Evolutionary conservation across 2,329 filamentous ascomycete species (phyloP).

Genomic region (Paraconiothyrium sp.): DNA sequence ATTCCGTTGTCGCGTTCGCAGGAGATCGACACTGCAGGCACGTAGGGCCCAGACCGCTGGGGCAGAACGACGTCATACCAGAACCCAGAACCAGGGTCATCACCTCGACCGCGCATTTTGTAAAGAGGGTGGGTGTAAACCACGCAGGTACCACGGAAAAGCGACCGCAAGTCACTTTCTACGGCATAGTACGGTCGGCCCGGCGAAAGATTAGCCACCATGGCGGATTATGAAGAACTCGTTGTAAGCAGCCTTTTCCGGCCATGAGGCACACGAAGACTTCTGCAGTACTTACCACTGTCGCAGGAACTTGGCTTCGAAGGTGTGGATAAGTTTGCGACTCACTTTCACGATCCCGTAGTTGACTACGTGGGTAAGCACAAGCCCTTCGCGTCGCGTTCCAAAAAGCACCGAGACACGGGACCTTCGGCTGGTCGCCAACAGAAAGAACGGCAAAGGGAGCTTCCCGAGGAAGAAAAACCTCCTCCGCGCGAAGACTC

Average conservation of each 20-base stretch:
- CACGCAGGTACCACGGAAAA: slow-evolving; percentile 10
- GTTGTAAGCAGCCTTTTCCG: neutral
- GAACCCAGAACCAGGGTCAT: neutral
- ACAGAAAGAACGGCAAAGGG: slow-evolving; percentile 12
- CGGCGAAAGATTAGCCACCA: neutral
- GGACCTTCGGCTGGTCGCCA: slow-evolving; percentile 11
- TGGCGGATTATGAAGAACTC: slow-evolving; percentile 10
- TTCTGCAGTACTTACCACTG: neutral
- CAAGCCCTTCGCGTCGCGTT: slow-evolving; percentile 6
- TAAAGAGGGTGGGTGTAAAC: neutral
- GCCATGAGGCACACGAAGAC: neutral
- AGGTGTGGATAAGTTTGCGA: slow-evolving; percentile 40
- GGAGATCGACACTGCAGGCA: neutral
- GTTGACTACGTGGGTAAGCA: slow-evolving; percentile 31
- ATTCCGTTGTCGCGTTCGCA: neutral
- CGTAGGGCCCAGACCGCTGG: neutral
- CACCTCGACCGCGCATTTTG: neutral
- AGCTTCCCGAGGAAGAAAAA: neutral
- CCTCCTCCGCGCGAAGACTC: slow-evolving; percentile 3
- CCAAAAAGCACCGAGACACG: slow-evolving; percentile 17
- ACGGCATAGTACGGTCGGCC: slow-evolving; percentile 3
- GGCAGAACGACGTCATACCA: slow-evolving; percentile 10
- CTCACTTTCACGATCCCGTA: slow-evolving; percentile 43
- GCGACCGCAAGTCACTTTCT: neutral
- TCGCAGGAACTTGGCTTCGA: slow-evolving; percentile 49